A percentile compares a stretch with the other conserved stretches of the same genome.
These are phyloP conservation scores for Fomitopsis serialis DNA, from an alignment of 768 basidiomycete species.

Conservation along the genomic window DNA sequence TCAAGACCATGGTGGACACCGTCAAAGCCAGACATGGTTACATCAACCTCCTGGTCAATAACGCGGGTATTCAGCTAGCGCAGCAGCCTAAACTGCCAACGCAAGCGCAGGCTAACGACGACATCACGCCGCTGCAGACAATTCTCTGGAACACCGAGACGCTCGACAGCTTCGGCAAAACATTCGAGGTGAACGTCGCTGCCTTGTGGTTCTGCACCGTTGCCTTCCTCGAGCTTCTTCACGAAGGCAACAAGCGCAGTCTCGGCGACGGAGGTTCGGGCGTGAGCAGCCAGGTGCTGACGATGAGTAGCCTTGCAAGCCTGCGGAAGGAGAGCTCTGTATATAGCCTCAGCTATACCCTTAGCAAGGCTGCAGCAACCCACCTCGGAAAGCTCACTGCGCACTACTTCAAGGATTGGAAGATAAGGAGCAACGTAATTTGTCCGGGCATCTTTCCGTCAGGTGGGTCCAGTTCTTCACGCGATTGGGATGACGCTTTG, in stretches of 20 bases:
- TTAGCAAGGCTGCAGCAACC: constrained; percentile 69
- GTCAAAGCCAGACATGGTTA: constrained; percentile 60
- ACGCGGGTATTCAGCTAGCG: constrained; percentile 51
- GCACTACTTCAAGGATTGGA: constrained; percentile 68
- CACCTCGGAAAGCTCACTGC: constrained; percentile 75
- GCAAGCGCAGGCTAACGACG: constrained; percentile 24
- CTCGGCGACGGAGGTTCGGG: constrained; percentile 8
- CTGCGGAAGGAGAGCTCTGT: constrained; percentile 62
- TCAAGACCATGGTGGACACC: constrained; percentile 48
- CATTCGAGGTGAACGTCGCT: constrained; percentile 67
- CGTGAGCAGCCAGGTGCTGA: constrained; percentile 51
- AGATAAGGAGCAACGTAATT: constrained; percentile 65
- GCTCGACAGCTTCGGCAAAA: constrained; percentile 54
- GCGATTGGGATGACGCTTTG: not conserved
- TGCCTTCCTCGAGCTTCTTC: constrained; percentile 76
- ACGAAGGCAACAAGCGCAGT: constrained; percentile 51
- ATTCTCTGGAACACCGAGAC: constrained; percentile 62
- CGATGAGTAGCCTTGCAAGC: constrained; percentile 64
- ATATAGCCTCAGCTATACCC: constrained; percentile 68
- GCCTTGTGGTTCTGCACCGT: constrained; percentile 73
- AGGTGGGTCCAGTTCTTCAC: constrained; percentile 37
- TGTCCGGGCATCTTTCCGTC: constrained; percentile 76
- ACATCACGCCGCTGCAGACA: constrained; percentile 45
- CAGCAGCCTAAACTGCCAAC: constrained; percentile 26
- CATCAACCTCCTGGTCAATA: constrained; percentile 72